Conservation (phyloP, 345 rosid species). For the Bruguiera sexangula region DNA sequence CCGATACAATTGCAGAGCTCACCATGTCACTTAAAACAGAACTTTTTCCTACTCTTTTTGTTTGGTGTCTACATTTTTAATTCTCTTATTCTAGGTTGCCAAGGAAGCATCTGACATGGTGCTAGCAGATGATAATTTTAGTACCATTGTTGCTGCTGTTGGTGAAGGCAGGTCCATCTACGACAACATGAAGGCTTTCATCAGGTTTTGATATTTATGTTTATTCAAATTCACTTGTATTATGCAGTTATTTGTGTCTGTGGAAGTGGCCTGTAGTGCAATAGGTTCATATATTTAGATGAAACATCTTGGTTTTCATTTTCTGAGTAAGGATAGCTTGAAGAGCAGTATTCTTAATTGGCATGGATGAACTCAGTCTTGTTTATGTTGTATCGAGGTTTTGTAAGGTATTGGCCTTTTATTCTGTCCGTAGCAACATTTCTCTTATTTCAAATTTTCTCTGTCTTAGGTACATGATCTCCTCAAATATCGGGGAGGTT, state of each 20-base stretch:
- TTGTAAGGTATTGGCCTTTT: background rate
- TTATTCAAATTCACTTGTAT: background rate
- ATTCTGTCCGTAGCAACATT: background rate
- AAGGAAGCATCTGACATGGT: constrained; percentile 99
- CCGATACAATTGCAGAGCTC: no score
- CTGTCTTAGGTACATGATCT: constrained; percentile 85
- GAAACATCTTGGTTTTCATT: no score
- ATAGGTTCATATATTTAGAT: no score
- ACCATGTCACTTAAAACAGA: background rate
- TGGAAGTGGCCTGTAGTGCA: background rate
- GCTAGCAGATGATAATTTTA: constrained; percentile 94
- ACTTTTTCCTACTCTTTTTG: background rate
- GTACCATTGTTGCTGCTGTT: constrained; percentile 93
- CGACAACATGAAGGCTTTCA: constrained; percentile 95
- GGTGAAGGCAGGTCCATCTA: constrained; percentile 97
- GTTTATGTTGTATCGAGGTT: background rate
- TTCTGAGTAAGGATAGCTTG: no score
- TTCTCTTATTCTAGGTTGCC: constrained; percentile 62
- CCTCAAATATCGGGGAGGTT: constrained; percentile 97
- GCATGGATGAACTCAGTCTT: no score
- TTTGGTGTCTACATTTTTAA: background rate
- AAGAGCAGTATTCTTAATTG: no score
- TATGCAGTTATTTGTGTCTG: background rate
- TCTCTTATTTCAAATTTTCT: background rate
- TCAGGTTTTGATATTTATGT: constrained; percentile 46